phyloP scores from a whole-genome alignment of 495 filamentous ascomycete species.

The Amphirosellinia nigrospora region DNA sequence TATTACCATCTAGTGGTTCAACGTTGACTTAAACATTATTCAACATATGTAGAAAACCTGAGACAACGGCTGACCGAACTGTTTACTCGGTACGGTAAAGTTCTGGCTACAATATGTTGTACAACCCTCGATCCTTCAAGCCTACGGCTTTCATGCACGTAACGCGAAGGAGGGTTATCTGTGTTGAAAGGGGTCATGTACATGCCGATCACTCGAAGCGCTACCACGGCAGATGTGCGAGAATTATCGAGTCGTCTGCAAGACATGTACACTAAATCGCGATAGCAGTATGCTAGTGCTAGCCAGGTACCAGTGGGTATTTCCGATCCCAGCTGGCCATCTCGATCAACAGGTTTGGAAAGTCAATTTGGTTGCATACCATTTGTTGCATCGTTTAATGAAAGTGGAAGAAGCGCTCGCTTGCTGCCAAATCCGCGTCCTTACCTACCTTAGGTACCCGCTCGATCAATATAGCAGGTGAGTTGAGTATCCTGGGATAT shows the following conservation, averaged over 20 bases:
- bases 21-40: constrained; percentile 3
- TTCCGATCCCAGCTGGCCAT: constrained; percentile 19
- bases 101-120: not conserved
- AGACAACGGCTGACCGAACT: constrained; percentile 7
- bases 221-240: constrained; percentile 20
- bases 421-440: not conserved
- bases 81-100: constrained; percentile 2
- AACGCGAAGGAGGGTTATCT: constrained; percentile 24
- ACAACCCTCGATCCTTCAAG: constrained; percentile 12
- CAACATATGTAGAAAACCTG: not conserved
- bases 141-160: constrained; percentile 23
- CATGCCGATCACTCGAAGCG: constrained; percentile 20
- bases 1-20: not conserved
- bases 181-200: constrained; percentile 13
- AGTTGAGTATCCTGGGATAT: not conserved
- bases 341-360: constrained; percentile 18
- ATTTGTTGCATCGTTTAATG: constrained; percentile 1
- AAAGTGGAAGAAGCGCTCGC: constrained; percentile 2
- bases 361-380: not conserved
- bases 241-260: constrained; percentile 19
- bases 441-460: not conserved
- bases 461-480: not conserved
- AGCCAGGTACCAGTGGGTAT: constrained; percentile 21
- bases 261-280: constrained; percentile 6
- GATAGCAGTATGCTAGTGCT: constrained; percentile 12